These are phyloP conservation scores for Dictyostelium discoideum DNA, from an alignment of 78 protist genomes.

Conservation along the genomic window dicty_2.7 NC_007088.5:3472001-3472500, in stretches of 20 bases:
- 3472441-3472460: neutral
- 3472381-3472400: constrained; percentile 20
- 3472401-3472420: constrained; percentile 27
- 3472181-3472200: neutral
- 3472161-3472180: neutral
- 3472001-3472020: neutral
- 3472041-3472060: neutral
- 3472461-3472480: neutral
- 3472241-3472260: neutral
- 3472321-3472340: neutral
- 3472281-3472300: neutral
- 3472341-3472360: constrained; percentile 27
- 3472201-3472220: constrained; percentile 14
- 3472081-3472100: neutral
- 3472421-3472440: constrained; percentile 10
- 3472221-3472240: constrained; percentile 3
- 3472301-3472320: constrained; percentile 21
- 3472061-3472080: neutral
- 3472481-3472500: constrained; percentile 21
- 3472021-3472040: neutral
- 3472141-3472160: neutral
- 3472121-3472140: neutral
- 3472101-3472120: neutral
- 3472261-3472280: neutral
- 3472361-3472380: constrained; percentile 12